Evolutionary conservation across 2,329 filamentous ascomycete species (phyloP).

Genomic region (Cladosporium sphaerospermum): DNA sequence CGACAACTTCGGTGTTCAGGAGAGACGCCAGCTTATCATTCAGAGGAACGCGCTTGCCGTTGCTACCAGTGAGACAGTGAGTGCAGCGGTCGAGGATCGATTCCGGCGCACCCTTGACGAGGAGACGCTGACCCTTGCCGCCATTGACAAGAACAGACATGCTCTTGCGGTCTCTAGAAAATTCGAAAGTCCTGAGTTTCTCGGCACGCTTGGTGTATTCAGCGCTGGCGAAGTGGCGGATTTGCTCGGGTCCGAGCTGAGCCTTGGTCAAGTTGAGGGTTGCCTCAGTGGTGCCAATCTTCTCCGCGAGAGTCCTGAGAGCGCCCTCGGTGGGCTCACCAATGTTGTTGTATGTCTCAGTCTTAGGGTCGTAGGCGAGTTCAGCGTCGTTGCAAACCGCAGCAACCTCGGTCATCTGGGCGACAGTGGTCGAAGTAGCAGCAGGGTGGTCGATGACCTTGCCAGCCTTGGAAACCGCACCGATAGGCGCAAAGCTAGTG

Average conservation of each 20-base stretch:
- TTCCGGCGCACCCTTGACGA: slow-evolving; percentile 96
- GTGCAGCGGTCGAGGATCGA: slow-evolving; percentile 90
- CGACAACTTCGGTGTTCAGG: slow-evolving; percentile 71
- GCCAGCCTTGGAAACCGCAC: slow-evolving; percentile 61
- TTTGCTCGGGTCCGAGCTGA: slow-evolving; percentile 48
- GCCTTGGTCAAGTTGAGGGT: slow-evolving; percentile 48
- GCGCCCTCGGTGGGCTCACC: slow-evolving; percentile 96
- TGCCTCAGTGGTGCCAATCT: slow-evolving; percentile 76
- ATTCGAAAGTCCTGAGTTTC: slow-evolving; percentile 84
- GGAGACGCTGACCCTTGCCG: slow-evolving; percentile 65
- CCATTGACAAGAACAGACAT: slow-evolving; percentile 90
- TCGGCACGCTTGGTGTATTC: slow-evolving; percentile 73
- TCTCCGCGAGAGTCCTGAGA: slow-evolving; percentile 83
- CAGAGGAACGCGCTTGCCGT: slow-evolving; percentile 71
- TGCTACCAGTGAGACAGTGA: slow-evolving; percentile 67
- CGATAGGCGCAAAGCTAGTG: slow-evolving; percentile 83
- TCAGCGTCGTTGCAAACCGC: slow-evolving; percentile 84
- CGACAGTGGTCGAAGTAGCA: slow-evolving; percentile 66
- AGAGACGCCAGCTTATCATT: slow-evolving; percentile 62
- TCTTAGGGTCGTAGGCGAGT: slow-evolving; percentile 73
- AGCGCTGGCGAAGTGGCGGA: slow-evolving; percentile 74
- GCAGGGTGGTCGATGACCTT: slow-evolving; percentile 63
- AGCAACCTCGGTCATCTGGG: slow-evolving; percentile 65
- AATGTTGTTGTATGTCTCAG: slow-evolving; percentile 68
- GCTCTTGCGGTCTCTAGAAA: slow-evolving; percentile 95